These are phyloP conservation scores for Ascochyta lentis DNA, from an alignment of 2,329 filamentous ascomycete genomes.

Conservation along the genomic window DNA sequence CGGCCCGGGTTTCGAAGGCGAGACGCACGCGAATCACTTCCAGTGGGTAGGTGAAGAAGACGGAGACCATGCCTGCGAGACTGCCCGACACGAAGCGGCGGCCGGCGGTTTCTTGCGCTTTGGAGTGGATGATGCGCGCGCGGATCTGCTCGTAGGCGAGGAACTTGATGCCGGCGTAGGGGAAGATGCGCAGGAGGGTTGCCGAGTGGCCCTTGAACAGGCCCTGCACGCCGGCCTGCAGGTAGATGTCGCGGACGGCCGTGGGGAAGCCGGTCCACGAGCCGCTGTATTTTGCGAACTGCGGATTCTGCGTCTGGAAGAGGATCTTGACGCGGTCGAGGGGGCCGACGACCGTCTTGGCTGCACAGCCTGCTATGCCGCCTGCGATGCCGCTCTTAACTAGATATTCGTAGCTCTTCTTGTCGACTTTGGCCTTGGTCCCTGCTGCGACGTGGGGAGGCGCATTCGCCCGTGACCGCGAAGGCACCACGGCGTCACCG, in stretches of 20 bases:
- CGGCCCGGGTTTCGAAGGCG: conserved; percentile 88
- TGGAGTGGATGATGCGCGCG: conserved; percentile 73
- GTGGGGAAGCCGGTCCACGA: conserved; percentile 84
- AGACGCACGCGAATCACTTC: conserved; percentile 92
- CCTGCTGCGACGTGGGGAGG: conserved; percentile 8
- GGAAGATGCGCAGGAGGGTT: conserved; percentile 91
- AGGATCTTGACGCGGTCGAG: conserved; percentile 98
- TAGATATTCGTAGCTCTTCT: conserved; percentile 82
- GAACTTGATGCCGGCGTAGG: conserved; percentile 97
- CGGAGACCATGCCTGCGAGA: conserved; percentile 82
- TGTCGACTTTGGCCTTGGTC: conserved; percentile 61
- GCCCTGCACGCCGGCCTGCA: conserved; percentile 73
- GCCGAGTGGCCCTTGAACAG: conserved; percentile 94
- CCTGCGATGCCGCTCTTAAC: conserved; percentile 85
- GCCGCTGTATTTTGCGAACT: conserved; percentile 90
- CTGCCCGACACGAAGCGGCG: conserved; percentile 78
- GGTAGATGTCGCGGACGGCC: conserved; percentile 85
- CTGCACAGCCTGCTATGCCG: conserved; percentile 88
- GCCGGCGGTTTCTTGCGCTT: conserved; percentile 77
- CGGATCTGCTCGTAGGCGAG: conserved; percentile 97
- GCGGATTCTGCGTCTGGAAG: conserved; percentile 93
- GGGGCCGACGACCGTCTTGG: conserved; percentile 93
- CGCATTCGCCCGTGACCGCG: conserved; percentile 26
- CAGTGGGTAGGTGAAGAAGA: conserved; percentile 95
- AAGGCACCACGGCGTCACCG: conserved; percentile 58